These are phyloP conservation scores for Sanghuangporus sanghuang DNA, from an alignment of 1,284 basidiomycete genomes.

Conservation along the genomic window DNA sequence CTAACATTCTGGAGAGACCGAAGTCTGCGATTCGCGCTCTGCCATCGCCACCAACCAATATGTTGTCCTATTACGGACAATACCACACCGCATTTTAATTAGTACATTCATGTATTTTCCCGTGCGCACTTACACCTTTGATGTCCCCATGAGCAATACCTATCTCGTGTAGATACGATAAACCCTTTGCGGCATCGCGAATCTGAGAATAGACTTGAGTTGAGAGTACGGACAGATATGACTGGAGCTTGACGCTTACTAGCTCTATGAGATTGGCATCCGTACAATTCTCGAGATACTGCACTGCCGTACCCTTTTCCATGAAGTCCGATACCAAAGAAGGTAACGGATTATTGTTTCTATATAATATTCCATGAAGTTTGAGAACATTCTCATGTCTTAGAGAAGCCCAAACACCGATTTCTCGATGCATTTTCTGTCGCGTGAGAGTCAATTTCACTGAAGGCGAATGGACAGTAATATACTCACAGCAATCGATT, in stretches of 20 bases:
- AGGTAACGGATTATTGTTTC: not conserved
- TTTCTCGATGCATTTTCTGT: constrained; percentile 8
- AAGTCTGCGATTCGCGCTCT: constrained; percentile 6
- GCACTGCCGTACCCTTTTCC: constrained; percentile 1
- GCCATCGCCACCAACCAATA: constrained; percentile 8
- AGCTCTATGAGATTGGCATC: not conserved
- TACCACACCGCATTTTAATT: not conserved
- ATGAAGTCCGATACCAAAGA: constrained; percentile 9
- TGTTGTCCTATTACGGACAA: constrained; percentile 8
- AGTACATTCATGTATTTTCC: not conserved
- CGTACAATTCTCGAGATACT: not conserved
- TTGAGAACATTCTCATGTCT: constrained; percentile 10
- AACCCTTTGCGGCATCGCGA: constrained; percentile 7
- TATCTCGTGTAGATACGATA: constrained; percentile 7
- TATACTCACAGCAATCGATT: not conserved
- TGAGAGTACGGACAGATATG: not conserved
- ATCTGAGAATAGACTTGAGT: not conserved
- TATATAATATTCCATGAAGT: constrained; percentile 1
- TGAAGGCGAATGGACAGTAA: not conserved
- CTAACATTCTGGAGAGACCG: constrained; percentile 10
- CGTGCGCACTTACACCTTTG: constrained; percentile 3
- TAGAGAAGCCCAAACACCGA: constrained; percentile 3
- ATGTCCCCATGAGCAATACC: constrained; percentile 12
- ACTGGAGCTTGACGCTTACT: not conserved
- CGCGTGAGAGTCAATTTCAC: not conserved